phyloP scores from a whole-genome alignment of 2,329 filamentous ascomycete genomes.

The Neopestalotiopsis clavispora region DNA sequence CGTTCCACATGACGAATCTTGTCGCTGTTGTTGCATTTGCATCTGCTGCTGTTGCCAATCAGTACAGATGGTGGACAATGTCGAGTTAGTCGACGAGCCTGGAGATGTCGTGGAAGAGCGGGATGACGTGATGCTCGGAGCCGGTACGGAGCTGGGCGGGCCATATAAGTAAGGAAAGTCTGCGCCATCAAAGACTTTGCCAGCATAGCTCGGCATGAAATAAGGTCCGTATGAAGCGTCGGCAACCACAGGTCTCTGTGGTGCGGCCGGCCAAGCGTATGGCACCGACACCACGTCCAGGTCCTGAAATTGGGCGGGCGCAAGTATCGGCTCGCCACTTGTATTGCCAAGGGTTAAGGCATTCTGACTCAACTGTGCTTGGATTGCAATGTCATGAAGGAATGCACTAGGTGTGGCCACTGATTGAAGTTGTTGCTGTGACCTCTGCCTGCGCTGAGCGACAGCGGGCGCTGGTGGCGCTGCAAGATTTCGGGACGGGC shows the following conservation, averaged over 20 bases:
- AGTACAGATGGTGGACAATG: conserved; percentile 36
- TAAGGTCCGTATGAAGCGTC: background rate
- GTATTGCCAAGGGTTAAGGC: background rate
- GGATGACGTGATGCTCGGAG: background rate
- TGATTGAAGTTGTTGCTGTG: background rate
- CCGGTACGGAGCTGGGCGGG: background rate
- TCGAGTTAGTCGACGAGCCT: conserved; percentile 34
- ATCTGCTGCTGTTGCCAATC: conserved; percentile 29
- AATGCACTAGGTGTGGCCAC: background rate
- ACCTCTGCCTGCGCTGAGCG: too few relatives aligned
- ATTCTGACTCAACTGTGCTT: background rate
- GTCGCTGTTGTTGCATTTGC: background rate
- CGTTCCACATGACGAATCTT: conserved; percentile 18
- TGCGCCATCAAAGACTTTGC: background rate
- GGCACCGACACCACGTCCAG: conserved; percentile 1
- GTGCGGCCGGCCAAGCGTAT: background rate
- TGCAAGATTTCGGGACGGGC: background rate
- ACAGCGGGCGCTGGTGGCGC: background rate
- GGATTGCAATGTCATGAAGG: background rate
- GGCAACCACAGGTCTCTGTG: background rate
- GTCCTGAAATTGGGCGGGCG: background rate
- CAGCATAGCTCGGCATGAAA: background rate
- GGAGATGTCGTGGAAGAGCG: conserved; percentile 24
- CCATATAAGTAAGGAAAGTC: background rate
- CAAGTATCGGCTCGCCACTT: background rate